A percentile compares a stretch with the other conserved stretches of the same genome.
phyloP scores from a whole-genome alignment of 306 rosid genomes.

The Hylodesmum podocarpum region DNA sequence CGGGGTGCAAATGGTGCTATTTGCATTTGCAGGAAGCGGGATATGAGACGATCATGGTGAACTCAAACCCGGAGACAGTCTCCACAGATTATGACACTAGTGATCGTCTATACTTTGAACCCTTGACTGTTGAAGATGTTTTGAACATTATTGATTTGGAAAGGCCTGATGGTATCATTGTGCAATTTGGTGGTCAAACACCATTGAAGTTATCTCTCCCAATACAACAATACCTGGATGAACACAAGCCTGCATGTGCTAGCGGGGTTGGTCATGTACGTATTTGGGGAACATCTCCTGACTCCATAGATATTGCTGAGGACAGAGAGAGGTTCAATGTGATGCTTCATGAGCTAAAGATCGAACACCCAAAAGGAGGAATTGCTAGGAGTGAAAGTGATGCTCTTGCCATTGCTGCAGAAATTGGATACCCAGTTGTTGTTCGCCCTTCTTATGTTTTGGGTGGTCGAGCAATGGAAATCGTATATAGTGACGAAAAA shows the following conservation, averaged over 20 bases:
- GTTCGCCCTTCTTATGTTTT: constrained; percentile 95
- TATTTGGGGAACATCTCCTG: constrained; percentile 99
- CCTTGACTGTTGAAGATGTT: constrained; percentile 87
- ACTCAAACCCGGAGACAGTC: constrained; percentile 97
- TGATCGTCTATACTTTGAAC: constrained; percentile 94
- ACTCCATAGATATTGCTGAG: constrained; percentile 93
- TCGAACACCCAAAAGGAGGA: constrained; percentile 99
- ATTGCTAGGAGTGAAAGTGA: constrained; percentile 90
- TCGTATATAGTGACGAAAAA: constrained; percentile 76
- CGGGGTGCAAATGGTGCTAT: not conserved
- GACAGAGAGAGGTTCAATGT: constrained; percentile 94
- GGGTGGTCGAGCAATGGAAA: constrained; percentile 99
- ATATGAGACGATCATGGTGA: constrained; percentile 97
- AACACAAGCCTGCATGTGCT: constrained; percentile 66
- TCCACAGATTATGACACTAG: constrained; percentile 98
- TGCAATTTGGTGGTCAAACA: constrained; percentile 99
- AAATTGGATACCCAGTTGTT: constrained; percentile 91
- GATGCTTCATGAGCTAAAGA: constrained; percentile 71
- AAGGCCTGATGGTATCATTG: constrained; percentile 96
- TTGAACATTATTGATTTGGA: constrained; percentile 86
- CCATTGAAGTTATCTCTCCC: constrained; percentile 91
- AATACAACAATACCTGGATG: constrained; percentile 76
- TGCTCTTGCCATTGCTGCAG: constrained; percentile 80
- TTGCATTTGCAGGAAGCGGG: constrained; percentile 74
- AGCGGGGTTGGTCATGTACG: constrained; percentile 67